Evolutionary conservation across 2,329 filamentous ascomycete species (phyloP).

Genomic region (Fusarium ambrosium): DNA sequence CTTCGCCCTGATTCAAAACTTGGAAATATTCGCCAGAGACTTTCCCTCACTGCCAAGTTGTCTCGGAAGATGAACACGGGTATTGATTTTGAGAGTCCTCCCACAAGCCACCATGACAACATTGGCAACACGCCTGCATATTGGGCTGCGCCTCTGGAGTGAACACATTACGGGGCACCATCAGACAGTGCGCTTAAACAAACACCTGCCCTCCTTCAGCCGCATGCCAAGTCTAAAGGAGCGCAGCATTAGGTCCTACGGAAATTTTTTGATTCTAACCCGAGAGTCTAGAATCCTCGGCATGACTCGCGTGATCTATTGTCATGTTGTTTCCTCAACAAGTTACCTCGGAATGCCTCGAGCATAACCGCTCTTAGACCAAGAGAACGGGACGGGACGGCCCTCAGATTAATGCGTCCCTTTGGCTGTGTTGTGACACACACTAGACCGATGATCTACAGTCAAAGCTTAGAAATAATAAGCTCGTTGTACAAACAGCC

Average conservation of each 20-base stretch:
- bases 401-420: background rate
- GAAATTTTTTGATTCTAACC: background rate
- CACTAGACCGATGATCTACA: background rate
- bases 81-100: background rate
- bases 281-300: background rate
- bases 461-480: background rate
- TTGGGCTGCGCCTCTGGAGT: background rate
- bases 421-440: background rate
- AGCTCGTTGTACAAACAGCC: background rate
- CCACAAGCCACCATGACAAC: background rate
- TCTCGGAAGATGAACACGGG: background rate
- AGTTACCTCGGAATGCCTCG: background rate
- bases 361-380: background rate
- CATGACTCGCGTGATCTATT: background rate
- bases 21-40: background rate
- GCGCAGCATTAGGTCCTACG: background rate
- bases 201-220: background rate
- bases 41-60: background rate
- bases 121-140: background rate
- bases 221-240: background rate
- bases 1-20: background rate
- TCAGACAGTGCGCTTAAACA: background rate
- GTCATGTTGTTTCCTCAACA: background rate
- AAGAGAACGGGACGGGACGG: background rate
- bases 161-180: background rate